Base-by-base conservation (phyloP, 164 flowering plant genomes). In the Magnolia officinalis region DNA sequence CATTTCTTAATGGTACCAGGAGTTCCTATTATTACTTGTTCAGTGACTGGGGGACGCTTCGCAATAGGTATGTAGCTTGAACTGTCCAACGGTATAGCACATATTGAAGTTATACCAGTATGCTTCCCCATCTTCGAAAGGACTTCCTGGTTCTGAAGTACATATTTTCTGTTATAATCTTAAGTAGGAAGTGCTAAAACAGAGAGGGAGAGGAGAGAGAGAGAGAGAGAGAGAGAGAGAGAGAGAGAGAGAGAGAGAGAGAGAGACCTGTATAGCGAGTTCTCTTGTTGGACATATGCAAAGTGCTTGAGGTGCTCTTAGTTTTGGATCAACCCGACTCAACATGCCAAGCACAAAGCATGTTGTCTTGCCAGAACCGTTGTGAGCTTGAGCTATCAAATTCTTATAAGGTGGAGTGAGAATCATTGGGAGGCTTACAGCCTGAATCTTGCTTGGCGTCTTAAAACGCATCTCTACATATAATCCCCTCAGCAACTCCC, bases 271-370 rank as follows among this genome's bases (percentile, higher is more conserved):
- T 64, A 90, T 87, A 0, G 96, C 95, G 77, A 94, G 80, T 74
- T 96, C 99, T 75, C 99, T 84, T 3, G 99, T 96, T 6, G 97
- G 99, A 80, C 97, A 94, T 50, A 94, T 88, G 77, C 99, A 96
- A 13, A 96, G 90, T 0, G 99, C 98, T 73, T 96, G 99, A 63
- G 98, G 97, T 31, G 82, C 88, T 67, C 76, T 76, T 10, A 80
- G n/a, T 0, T 84, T 87, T 0, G 92, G 89, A 85, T 96, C 92
- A 16, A 96, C 92, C 6, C 99, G 91, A 77, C 92, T 89, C 84
- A 96, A 77, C 99, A 96, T 96, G 13, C 99, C 99, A 11, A 96
- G 93, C 45, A 91, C 93, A 72, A 96, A 96, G 75, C 99, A 96
- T 16, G 98, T 96, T 0, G 99, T 94, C 82, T 96, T 96, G 0